phyloP scores from a whole-genome alignment of 2,329 filamentous ascomycete genomes.

The Phaeosphaeriaceae sp. region DNA sequence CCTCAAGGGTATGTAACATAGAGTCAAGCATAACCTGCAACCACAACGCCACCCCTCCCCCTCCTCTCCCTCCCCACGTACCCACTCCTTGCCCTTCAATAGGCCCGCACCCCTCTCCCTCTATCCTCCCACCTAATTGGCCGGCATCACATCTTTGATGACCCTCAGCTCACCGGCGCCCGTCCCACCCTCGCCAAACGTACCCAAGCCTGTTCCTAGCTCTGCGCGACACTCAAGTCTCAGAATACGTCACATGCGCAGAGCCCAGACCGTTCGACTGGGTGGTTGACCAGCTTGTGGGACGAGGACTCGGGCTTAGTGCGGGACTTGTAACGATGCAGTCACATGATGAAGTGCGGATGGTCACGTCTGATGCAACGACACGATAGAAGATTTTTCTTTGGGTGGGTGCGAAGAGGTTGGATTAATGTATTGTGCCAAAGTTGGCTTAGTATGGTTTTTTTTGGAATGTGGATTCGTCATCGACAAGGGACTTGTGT shows the following conservation, averaged over 20 bases:
- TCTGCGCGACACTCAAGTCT: not conserved
- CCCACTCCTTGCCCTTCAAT: no score
- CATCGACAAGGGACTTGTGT: no score
- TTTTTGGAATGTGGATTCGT: no score
- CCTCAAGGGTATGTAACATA: no score
- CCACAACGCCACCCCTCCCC: no score
- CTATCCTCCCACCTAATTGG: not conserved
- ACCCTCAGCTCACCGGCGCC: not conserved
- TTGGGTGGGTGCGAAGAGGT: no score
- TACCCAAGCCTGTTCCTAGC: not conserved
- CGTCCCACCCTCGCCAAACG: not conserved
- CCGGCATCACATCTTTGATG: not conserved
- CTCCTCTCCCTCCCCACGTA: no score
- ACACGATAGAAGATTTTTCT: not conserved
- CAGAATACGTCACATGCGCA: not conserved
- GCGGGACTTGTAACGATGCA: not conserved
- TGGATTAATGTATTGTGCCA: no score
- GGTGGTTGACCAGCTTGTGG: not conserved
- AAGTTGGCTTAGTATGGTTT: no score
- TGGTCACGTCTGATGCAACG: not conserved
- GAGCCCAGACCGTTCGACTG: not conserved
- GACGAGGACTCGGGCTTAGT: not conserved
- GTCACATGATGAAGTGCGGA: not conserved
- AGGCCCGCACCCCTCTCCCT: not conserved
- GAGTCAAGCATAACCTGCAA: no score